Conservation (phyloP, 1,139 yeast species). For the Zygosaccharomyces pseudobailii region DNA sequence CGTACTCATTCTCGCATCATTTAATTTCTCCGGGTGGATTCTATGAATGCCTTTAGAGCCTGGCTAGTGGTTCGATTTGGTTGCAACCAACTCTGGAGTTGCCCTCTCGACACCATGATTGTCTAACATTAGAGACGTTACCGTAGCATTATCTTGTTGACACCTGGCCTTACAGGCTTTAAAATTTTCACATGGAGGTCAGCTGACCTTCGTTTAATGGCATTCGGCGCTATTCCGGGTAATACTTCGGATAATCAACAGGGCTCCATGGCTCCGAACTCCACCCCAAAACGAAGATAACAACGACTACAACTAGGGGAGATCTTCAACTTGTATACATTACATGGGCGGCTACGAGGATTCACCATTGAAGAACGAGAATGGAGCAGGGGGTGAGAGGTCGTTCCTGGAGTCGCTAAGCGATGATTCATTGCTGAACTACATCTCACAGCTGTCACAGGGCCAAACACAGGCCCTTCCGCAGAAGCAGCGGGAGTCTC, state of each 20-base stretch:
- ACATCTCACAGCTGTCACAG: constrained; percentile 13
- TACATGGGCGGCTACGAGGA: constrained; percentile 4
- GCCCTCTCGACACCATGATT: not conserved
- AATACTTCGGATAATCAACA: too few species aligned
- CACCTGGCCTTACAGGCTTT: too few species aligned
- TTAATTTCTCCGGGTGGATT: not conserved
- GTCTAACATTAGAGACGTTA: not conserved
- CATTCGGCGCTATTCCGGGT: not conserved
- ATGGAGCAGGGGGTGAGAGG: constrained; percentile 3
- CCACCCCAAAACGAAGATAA: too few species aligned
- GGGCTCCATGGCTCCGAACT: too few species aligned
- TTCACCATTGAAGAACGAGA: constrained; percentile 1
- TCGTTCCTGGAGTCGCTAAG: constrained; percentile 8
- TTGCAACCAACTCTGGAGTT: not conserved
- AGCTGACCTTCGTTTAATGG: too few species aligned
- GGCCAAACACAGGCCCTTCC: constrained; percentile 13
- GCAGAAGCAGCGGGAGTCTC: constrained; percentile 8
- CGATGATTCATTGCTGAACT: constrained; percentile 13
- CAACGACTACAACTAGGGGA: too few species aligned
- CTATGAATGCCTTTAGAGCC: not conserved
- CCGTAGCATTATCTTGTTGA: too few species aligned
- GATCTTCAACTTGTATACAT: too few species aligned
- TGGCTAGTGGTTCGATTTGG: not conserved
- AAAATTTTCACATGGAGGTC: not conserved
- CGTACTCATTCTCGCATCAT: not conserved